phyloP scores from a whole-genome alignment of 164 flowering plant genomes.

The Stephania japonica region DNA sequence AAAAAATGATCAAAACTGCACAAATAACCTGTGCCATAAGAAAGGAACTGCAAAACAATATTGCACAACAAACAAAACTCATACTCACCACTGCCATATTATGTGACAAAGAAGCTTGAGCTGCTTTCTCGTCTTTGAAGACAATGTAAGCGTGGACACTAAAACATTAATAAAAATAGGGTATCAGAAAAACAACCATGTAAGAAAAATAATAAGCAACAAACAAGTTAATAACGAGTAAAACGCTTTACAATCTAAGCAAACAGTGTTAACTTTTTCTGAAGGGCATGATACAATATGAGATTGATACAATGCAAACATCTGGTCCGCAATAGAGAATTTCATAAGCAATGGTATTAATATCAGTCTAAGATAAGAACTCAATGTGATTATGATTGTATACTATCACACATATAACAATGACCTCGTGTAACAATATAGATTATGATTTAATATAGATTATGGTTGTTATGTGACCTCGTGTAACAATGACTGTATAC shows the following conservation, averaged over 20 bases:
- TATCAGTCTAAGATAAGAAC: no score
- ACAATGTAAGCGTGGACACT: slow-evolving; percentile 90
- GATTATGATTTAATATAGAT: no score
- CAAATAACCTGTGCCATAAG: neutral
- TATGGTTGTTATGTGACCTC: no score
- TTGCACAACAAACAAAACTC: neutral
- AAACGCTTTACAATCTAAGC: neutral
- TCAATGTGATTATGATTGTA: no score
- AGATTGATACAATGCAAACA: neutral
- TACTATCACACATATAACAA: no score
- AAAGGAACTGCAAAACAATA: neutral
- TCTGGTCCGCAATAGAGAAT: neutral
- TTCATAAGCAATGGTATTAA: no score
- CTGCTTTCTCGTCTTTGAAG: slow-evolving; percentile 72
- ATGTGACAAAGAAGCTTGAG: slow-evolving; percentile 68
- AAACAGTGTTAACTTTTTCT: neutral
- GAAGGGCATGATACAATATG: neutral
- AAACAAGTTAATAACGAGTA: neutral
- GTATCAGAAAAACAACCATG: neutral
- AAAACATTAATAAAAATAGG: slow-evolving; percentile 22
- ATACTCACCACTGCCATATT: slow-evolving; percentile 79
- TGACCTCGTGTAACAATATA: no score
- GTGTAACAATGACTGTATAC: no score
- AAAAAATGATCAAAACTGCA: neutral
- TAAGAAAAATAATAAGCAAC: neutral